Percentiles rank a stretch among this genome's conserved stretches.
Evolutionary conservation across 768 basidiomycete species (phyloP).

Genomic region (Boletus huronensis): DNA sequence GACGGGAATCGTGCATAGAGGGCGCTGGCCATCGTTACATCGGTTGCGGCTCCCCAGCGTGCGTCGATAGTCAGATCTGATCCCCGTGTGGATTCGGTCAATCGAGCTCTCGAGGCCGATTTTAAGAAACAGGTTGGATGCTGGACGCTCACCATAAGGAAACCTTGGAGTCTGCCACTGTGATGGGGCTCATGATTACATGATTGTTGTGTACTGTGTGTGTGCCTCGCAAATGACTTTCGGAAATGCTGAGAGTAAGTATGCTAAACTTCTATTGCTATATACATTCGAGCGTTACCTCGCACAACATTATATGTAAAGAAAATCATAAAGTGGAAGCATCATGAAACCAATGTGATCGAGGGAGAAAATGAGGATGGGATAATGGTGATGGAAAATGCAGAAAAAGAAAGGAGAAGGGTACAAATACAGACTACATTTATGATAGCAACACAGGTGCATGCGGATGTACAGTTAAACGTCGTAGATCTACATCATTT

Average conservation of each 20-base stretch:
- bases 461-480: background rate
- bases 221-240: background rate
- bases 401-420: background rate
- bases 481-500: background rate
- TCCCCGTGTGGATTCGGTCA: too few species aligned
- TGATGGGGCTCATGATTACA: too few species aligned
- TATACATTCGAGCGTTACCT: background rate
- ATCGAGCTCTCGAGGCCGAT: too few species aligned
- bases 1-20: too few species aligned
- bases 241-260: background rate
- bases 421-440: background rate
- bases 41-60: too few species aligned
- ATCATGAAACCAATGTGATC: background rate
- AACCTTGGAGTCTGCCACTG: too few species aligned
- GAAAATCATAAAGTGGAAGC: background rate
- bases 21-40: too few species aligned
- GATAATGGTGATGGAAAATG: background rate
- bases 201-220: too few species aligned
- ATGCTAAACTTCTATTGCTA: background rate
- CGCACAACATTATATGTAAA: background rate
- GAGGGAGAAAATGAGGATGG: background rate
- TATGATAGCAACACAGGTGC: background rate
- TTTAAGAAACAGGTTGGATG: too few species aligned
- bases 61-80: too few species aligned
- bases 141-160: too few species aligned